phyloP scores from a whole-genome alignment of 352 stramenopile species.

The Pythium utonaiense region DNA sequence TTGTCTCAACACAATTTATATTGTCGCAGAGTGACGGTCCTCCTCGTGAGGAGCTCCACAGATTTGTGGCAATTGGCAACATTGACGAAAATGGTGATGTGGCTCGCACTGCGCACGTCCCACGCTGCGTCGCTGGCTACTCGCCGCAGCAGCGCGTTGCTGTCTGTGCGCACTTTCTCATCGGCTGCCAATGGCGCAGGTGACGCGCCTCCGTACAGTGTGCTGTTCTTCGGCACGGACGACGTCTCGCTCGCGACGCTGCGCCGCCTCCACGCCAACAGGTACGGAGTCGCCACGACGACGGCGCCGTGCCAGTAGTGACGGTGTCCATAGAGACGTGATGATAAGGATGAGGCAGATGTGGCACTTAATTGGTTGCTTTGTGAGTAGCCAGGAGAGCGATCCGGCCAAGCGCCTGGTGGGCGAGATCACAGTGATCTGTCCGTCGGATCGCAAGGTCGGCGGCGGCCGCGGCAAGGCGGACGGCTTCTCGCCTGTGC shows the following conservation, averaged over 20 bases:
- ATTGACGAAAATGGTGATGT: neutral
- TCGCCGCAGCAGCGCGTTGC: neutral
- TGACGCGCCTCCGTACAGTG: slow-evolving; percentile 28
- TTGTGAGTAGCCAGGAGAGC: slow-evolving; percentile 24
- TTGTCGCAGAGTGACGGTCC: neutral
- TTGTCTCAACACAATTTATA: neutral
- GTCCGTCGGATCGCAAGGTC: slow-evolving; percentile 77
- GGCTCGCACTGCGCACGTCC: neutral
- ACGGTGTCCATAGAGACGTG: too few species aligned
- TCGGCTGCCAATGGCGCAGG: neutral
- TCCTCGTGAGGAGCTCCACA: neutral
- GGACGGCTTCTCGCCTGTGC: slow-evolving; percentile 48
- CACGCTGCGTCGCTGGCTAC: neutral
- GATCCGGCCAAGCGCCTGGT: slow-evolving; percentile 29
- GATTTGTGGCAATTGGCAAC: neutral
- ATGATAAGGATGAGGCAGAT: too few species aligned
- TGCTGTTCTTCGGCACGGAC: slow-evolving; percentile 87
- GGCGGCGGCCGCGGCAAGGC: slow-evolving; percentile 52
- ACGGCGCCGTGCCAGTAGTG: too few species aligned
- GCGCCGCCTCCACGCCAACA: slow-evolving; percentile 59
- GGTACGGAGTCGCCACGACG: too few species aligned
- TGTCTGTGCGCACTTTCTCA: neutral
- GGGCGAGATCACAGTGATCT: slow-evolving; percentile 67
- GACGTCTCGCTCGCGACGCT: slow-evolving; percentile 82
- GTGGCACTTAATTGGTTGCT: too few species aligned